Conservation (phyloP, 2,329 filamentous ascomycete genomes). For the Podosphaera fusca region DNA sequence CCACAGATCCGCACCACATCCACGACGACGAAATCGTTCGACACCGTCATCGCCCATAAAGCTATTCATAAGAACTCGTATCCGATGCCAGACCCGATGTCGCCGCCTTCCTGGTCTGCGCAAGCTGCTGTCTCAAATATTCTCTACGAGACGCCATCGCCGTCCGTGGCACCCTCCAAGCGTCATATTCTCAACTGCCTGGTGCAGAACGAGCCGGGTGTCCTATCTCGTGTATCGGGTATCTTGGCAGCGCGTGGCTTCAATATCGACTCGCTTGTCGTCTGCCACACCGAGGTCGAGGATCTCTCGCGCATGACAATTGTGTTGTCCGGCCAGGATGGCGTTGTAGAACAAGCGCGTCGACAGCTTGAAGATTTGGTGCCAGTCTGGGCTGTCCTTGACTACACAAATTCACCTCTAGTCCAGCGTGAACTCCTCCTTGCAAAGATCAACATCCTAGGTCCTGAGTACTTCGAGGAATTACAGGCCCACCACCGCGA, state of each 20-base stretch:
- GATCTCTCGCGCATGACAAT: conserved; percentile 98
- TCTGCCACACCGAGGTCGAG: conserved; percentile 92
- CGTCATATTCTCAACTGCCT: conserved; percentile 94
- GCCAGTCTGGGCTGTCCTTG: conserved; percentile 91
- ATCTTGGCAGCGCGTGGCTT: conserved; percentile 91
- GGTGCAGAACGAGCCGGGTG: conserved; percentile 96
- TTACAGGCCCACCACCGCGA: conserved; percentile 86
- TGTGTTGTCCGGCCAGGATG: conserved; percentile 84
- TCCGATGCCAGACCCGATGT: conserved; percentile 56
- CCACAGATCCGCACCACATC: conserved; percentile 16
- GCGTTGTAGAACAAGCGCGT: conserved; percentile 89
- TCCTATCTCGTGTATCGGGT: conserved; percentile 84
- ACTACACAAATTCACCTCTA: conserved; percentile 79
- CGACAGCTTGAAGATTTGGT: conserved; percentile 91
- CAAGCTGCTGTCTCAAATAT: conserved; percentile 94
- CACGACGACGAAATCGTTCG: conserved; percentile 39
- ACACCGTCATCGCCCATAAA: conserved; percentile 91
- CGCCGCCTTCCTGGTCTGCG: conserved; percentile 62
- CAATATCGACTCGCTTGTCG: conserved; percentile 96
- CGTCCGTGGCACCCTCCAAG: conserved; percentile 65
- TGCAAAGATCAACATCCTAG: conserved; percentile 89
- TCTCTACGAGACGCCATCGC: conserved; percentile 88
- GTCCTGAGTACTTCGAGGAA: conserved; percentile 96
- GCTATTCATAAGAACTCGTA: conserved; percentile 77
- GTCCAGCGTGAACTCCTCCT: conserved; percentile 90